Base-by-base conservation (phyloP, 2,329 filamentous ascomycete genomes). In the Botryotinia narcissicola region DNA sequence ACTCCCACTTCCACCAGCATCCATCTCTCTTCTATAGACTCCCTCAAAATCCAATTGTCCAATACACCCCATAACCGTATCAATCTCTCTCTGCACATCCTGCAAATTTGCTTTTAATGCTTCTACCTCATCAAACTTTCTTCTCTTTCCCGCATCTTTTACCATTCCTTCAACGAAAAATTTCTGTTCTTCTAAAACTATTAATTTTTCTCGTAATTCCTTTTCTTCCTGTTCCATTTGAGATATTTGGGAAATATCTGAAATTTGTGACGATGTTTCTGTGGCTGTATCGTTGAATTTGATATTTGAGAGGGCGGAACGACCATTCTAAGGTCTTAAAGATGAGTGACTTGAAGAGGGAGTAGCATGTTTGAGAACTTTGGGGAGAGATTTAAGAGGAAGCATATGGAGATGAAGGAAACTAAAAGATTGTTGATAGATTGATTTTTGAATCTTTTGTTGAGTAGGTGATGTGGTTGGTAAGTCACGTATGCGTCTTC, bases 361-460 rank as follows among this genome's bases (percentile, higher is more conserved):
- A 3, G 89, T 86, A 0, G 90, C 90, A 20, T 91, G 89, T 63
- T 87, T 89, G 44, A 89, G 83, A n/a, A 89, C 81, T 75, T 88
- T 89, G 0, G 87, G 87, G 1, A 90, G 82, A 1, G 86, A 84
- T 80, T 89, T 92, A 20, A 93, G 82, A 0, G 91, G 91, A n/a
- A 93, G 85, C 91, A 93, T 93, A 77, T 93, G 90, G 0, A 92
- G 83, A 76, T 92, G 91, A 22, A 93, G 83, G 78, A 93, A 93
- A 77, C 86, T 90, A 71, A 87, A 89, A 7, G 90, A 89, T 83
- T 92, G 90, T 76, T 90, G 87, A 75, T 92, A 90, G 40, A 93
- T 88, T 4, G 90, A 88, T 79, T 88, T 91, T 80, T 93, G 91
- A 6, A 93, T 83, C 73, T 86, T 86, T 72, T 87, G 82, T 78